Evolutionary conservation across 2,329 filamentous ascomycete genomes (phyloP), one percentile per base, ranked within the genome.

Genomic region (Beauveria pseudobassiana): DNA sequence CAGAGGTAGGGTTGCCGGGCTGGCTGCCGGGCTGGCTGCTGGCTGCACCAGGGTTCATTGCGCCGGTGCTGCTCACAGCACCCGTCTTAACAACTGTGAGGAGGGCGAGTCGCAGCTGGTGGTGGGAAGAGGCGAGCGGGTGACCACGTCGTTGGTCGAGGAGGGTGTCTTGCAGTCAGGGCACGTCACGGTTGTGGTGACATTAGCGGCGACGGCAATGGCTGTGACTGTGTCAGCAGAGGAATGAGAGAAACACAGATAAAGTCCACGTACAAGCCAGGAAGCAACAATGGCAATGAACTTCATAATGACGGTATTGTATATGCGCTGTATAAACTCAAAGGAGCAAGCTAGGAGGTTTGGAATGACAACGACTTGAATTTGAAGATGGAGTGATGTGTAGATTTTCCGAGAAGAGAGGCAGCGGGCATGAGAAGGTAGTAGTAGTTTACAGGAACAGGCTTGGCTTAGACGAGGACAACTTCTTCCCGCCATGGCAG

Each of bases 91-190:
- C 59, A 8, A 56, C 51, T 26, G 60, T 61, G 24, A 65, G 54
- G 48, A 40, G 6, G 64, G 64, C 8, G 58, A 46, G 6, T 56
- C 57, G 51, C 64, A 65, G 6, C 45, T 52, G 20, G 57, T 63
- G 5, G 58, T 57, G 42, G 64, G 64, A 5, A 64, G 9, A 9
- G 63, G 58, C 20, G 48, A 46, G 28, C 64, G 63, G 5, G 64
- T 65, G 30, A 65, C 64, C 2, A 65, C 42, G 42, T 65, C 64
- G 53, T 55, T 59, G 40, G 64, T 64, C 9, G 63, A 62, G 18
- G 61, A 9, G 18, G 54, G 51, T 6, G 60, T 34, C 52, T 40
- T 42, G 63, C 64, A 65, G 50, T 49, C 54, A 3, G 57, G 51
- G 48, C 63, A 64, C 16, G 43, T 46, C 28, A 64, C 57, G 24